Evolutionary conservation across 1,284 basidiomycete genomes (phyloP).

Genomic region (Ustilago hordei): DNA sequence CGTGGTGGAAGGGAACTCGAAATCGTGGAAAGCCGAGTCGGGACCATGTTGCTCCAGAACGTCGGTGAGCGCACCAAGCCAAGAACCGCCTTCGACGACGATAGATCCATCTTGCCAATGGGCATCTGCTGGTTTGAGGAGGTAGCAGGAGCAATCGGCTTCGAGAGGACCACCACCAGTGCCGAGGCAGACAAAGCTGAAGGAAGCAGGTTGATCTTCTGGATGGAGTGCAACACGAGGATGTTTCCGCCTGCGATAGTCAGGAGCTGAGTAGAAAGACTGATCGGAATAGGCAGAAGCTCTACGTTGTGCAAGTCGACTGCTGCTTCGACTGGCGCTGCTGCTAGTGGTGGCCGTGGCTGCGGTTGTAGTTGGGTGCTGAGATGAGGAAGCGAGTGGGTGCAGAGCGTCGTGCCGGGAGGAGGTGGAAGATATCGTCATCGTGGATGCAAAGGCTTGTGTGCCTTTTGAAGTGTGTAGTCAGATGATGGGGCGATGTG

Average conservation of each 20-base stretch:
- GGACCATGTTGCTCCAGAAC: slow-evolving; percentile 59
- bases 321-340: slow-evolving; percentile 11
- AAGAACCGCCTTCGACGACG: slow-evolving; percentile 69
- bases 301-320: slow-evolving; percentile 18
- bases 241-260: slow-evolving; percentile 46
- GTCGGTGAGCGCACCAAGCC: slow-evolving; percentile 63
- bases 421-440: slow-evolving; percentile 19
- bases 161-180: slow-evolving; percentile 71
- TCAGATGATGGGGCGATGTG: not conserved
- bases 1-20: slow-evolving; percentile 52
- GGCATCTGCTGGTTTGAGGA: slow-evolving; percentile 68
- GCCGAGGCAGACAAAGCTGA: slow-evolving; percentile 69
- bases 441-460: not conserved
- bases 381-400: slow-evolving; percentile 12
- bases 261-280: slow-evolving; percentile 46
- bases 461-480: not conserved
- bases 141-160: slow-evolving; percentile 70
- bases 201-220: slow-evolving; percentile 43
- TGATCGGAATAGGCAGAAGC: slow-evolving; percentile 36
- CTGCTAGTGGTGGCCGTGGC: not conserved
- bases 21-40: slow-evolving; percentile 57
- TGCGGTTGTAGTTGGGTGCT: not conserved
- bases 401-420: slow-evolving; percentile 10
- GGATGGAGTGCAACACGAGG: slow-evolving; percentile 46
- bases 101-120: slow-evolving; percentile 68